phyloP scores from a whole-genome alignment of 2,329 filamentous ascomycete species.

The Colletotrichum abscissum region DNA sequence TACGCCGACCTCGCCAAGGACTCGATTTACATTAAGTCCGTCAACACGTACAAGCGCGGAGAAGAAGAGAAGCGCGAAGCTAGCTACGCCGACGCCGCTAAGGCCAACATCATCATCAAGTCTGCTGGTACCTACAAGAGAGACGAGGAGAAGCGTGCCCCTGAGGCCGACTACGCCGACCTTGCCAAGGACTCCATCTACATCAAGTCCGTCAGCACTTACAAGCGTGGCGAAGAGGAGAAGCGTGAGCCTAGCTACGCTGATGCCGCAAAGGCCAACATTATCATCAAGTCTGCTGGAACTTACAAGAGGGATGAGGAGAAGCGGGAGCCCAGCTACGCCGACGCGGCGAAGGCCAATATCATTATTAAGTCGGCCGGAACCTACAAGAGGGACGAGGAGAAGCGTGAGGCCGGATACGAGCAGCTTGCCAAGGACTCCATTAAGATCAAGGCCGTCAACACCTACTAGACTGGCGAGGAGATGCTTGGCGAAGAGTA shows the following conservation, averaged over 20 bases:
- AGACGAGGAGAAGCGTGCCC: constrained; percentile 2
- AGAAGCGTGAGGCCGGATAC: background rate
- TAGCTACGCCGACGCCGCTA: background rate
- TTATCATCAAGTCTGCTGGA: constrained; percentile 9
- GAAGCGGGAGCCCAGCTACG: background rate
- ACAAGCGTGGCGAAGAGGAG: background rate
- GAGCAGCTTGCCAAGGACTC: background rate
- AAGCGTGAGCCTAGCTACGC: background rate
- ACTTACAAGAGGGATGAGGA: constrained; percentile 25
- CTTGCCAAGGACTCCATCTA: constrained; percentile 2
- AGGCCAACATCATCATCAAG: constrained; percentile 16
- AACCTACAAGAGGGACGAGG: constrained; percentile 1
- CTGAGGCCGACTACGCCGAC: background rate
- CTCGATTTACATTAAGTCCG: constrained; percentile 9
- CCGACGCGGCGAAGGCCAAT: background rate
- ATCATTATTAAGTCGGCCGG: background rate
- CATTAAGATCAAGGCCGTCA: background rate
- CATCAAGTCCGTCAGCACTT: constrained; percentile 7
- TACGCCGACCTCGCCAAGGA: constrained; percentile 12
- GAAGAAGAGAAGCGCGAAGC: background rate
- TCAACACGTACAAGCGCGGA: background rate
- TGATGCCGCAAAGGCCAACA: constrained; percentile 9
- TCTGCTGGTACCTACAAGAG: constrained; percentile 11
- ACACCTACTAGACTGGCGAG: background rate
- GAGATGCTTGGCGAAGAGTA: background rate